Percentiles rank a stretch among this genome's conserved stretches.
Conservation (phyloP, 768 basidiomycete genomes). For the Mycena vitilis region DNA sequence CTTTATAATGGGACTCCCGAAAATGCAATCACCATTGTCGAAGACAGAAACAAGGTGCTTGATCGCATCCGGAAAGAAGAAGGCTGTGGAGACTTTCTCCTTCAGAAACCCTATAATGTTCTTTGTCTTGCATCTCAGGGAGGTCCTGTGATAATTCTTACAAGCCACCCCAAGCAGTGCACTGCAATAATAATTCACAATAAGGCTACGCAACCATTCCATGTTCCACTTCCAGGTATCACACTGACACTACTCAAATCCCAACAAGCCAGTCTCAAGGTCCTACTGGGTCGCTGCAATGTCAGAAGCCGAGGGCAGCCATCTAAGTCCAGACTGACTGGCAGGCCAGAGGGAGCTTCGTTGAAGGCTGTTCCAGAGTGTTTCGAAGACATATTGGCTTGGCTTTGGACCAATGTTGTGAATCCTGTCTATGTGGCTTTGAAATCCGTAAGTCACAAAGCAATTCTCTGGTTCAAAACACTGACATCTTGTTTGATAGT, state of each 20-base stretch:
- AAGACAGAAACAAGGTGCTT: background rate
- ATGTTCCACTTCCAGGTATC: background rate
- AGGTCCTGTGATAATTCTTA: background rate
- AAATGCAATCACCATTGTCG: background rate
- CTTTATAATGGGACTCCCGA: background rate
- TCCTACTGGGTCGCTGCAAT: background rate
- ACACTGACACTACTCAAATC: background rate
- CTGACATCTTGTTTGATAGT: background rate
- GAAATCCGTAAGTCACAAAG: background rate
- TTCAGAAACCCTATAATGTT: background rate
- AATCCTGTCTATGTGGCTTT: background rate
- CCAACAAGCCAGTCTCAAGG: background rate
- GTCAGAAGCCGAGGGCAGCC: background rate
- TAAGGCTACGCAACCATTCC: background rate
- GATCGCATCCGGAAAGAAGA: background rate
- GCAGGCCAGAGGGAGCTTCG: background rate
- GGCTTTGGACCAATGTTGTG: slow-evolving; percentile 4
- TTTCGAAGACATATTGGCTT: background rate
- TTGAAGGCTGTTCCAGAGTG: background rate
- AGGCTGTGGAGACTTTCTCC: background rate
- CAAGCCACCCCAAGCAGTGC: background rate
- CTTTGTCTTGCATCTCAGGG: background rate
- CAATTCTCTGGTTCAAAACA: background rate
- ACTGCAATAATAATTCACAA: background rate
- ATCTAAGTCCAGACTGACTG: background rate